These are phyloP conservation scores for Scutellospora calospora DNA, from an alignment of 371 early-diverging fungal genomes.

Conservation along the genomic window DNA sequence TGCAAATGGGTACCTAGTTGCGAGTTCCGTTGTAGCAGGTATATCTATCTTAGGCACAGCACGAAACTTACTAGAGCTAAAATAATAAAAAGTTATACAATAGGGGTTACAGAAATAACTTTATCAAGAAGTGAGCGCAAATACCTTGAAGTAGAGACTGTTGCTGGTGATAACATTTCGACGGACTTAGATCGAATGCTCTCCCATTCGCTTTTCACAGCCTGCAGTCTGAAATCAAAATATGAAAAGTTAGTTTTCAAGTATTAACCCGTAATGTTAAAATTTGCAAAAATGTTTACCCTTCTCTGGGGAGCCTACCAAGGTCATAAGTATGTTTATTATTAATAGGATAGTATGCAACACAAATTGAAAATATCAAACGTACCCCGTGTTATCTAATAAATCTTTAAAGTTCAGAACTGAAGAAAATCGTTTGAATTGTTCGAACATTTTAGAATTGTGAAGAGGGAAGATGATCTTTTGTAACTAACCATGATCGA, in stretches of 20 bases:
- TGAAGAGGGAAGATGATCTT: no score
- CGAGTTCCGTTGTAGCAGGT: slow-evolving; percentile 25
- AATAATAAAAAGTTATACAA: neutral
- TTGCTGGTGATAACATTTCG: slow-evolving; percentile 17
- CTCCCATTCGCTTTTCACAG: slow-evolving; percentile 31
- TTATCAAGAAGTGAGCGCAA: neutral
- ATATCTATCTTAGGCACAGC: slow-evolving; percentile 1
- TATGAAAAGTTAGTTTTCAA: neutral
- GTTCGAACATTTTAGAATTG: slow-evolving; percentile 42
- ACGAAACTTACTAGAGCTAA: neutral
- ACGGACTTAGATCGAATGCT: slow-evolving; percentile 29
- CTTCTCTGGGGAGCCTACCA: neutral
- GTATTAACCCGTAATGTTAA: neutral
- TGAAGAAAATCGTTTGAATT: slow-evolving; percentile 22
- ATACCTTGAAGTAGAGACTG: neutral
- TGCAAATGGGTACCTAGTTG: neutral
- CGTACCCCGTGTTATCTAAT: slow-evolving; percentile 24
- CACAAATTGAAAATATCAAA: no score
- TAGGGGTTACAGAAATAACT: neutral
- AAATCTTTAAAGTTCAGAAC: slow-evolving; percentile 25
- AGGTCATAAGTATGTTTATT: neutral
- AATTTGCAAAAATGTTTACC: neutral
- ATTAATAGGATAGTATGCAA: neutral
- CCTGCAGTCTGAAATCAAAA: slow-evolving; percentile 13
- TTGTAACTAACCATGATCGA: no score